Conservation (phyloP, 306 rosid genomes). For the Erythrophleum fordii region DNA sequence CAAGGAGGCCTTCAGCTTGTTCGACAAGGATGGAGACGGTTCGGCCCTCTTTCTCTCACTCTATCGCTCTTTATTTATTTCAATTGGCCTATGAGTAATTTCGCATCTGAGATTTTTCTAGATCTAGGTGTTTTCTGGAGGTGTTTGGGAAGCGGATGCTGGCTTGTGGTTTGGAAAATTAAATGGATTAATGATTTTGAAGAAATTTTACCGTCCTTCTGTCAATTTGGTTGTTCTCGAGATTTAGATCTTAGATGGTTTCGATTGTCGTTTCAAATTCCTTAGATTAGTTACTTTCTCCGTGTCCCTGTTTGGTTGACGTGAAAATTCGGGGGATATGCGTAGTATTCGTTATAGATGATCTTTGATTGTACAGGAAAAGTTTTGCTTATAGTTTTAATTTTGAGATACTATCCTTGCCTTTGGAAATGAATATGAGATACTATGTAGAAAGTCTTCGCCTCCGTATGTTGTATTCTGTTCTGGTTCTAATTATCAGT, state of each 20-base stretch:
- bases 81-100: background rate
- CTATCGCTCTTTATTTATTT: background rate
- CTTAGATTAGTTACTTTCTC: background rate
- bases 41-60: slow-evolving; percentile 31
- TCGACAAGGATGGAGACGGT: slow-evolving; percentile 86
- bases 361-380: background rate
- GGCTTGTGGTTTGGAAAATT: slow-evolving; percentile 8
- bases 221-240: background rate
- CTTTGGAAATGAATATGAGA: background rate
- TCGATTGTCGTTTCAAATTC: background rate
- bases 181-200: background rate
- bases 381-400: background rate
- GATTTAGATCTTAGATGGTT: slow-evolving; percentile 5
- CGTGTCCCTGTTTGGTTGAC: background rate
- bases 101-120: background rate
- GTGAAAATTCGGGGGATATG: background rate
- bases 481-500: background rate
- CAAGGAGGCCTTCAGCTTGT: slow-evolving; percentile 76
- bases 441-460: background rate
- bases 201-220: background rate
- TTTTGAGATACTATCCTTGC: background rate
- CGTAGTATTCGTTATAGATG: background rate
- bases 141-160: background rate
- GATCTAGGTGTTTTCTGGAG: slow-evolving; percentile 28
- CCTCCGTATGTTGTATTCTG: background rate